Base-by-base conservation (phyloP, 2,329 filamentous ascomycete species). In the Colletotrichum karsti region DNA sequence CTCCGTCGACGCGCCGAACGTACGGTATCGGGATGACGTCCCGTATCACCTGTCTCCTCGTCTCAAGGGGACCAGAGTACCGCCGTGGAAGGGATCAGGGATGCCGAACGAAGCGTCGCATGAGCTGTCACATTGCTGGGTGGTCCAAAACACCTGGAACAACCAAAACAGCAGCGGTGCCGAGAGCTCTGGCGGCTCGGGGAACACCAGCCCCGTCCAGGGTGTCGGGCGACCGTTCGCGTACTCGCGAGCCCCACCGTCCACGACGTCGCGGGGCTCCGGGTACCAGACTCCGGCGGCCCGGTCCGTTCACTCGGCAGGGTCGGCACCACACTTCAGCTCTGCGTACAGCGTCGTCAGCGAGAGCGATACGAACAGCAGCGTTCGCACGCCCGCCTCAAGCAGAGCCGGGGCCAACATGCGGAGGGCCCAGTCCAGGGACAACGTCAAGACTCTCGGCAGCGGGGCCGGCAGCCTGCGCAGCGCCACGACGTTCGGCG, bases 21-120 rank as follows among this genome's bases (percentile, higher is more conserved):
- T 88, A 8, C 82, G 83, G 12, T 87, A 87, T 75, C 81, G 79
- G 4, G 83, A 87, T 6, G 81, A 79, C 7, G 88, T 90, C 2
- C 70, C 82, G 18, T 91, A 91, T 73, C 87, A 90, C 72, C 79
- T 91, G 7, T 86, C 83, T 13, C 85, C 87, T 1, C 82, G 83
- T 1, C 80, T 90, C 3, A 83, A 83, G 67, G 85, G 84, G 2
- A 82, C 83, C 26, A 80, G 80, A 67, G 78, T 83, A 35, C 88
- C 88, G 2, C 87, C 88, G 3, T 91, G 89, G 88, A 84, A 82
- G 56, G 78, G 77, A 18, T 64, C 70, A 56, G 5, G 69, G 58
- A 22, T 63, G 71, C 20, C 69, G 64, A 75, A 79, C 13, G 82
- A 85, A 65, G 81, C 82, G 1, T 73, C 78, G 8, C 86, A 88